Conservation (phyloP, 2,329 filamentous ascomycete species). For the Epichloe amarillans region DNA sequence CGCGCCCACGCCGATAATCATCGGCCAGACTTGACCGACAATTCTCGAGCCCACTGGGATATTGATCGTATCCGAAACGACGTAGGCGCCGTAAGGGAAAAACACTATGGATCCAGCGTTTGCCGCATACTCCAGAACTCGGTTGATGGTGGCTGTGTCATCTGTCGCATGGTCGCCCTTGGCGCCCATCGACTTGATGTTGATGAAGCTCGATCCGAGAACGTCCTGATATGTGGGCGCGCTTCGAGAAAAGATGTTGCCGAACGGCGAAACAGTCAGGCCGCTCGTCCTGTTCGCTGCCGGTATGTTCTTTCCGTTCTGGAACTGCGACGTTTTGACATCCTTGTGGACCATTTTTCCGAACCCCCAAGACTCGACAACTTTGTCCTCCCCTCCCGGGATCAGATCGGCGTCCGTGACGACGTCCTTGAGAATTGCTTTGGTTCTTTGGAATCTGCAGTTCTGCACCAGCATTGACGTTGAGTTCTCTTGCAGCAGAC, state of each 20-base stretch:
- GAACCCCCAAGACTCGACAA: constrained; percentile 1
- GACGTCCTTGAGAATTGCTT: not conserved
- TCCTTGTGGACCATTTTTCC: not conserved
- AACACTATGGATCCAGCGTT: constrained; percentile 14
- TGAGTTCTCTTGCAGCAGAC: constrained; percentile 6
- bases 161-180: constrained; percentile 59
- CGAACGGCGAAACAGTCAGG: not conserved
- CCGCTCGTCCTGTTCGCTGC: not conserved
- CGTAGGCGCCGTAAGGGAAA: constrained; percentile 21
- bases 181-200: constrained; percentile 27
- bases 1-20: constrained; percentile 35
- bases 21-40: constrained; percentile 31
- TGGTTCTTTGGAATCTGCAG: not conserved
- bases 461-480: constrained; percentile 8
- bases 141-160: constrained; percentile 29
- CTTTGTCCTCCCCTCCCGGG: not conserved
- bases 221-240: constrained; percentile 1
- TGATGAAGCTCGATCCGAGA: not conserved
- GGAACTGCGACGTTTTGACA: not conserved
- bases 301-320: not conserved
- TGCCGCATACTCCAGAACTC: constrained; percentile 12
- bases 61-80: constrained; percentile 30
- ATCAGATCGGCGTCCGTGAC: not conserved
- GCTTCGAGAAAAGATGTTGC: not conserved
- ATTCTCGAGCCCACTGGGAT: constrained; percentile 32